These are phyloP conservation scores for Tolypocladium nubicola DNA, from an alignment of 2,329 filamentous ascomycete species.

Conservation along the genomic window DNA sequence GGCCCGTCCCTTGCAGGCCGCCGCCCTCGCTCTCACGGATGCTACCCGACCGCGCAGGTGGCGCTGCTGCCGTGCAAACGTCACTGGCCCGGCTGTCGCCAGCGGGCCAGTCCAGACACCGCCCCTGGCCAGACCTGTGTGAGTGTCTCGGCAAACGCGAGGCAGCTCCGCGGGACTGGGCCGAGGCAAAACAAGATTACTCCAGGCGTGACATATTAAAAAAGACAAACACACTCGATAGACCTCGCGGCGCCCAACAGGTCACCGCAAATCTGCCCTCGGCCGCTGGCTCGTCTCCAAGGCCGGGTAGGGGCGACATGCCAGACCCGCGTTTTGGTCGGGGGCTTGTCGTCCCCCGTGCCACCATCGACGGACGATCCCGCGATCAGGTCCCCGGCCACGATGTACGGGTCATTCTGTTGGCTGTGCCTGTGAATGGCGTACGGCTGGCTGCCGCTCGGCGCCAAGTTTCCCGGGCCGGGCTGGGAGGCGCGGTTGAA, in stretches of 20 bases:
- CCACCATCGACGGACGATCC: background rate
- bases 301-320: background rate
- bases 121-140: background rate
- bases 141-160: background rate
- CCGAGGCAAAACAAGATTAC: background rate
- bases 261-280: background rate
- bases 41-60: background rate
- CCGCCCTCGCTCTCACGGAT: background rate
- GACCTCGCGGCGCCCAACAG: background rate
- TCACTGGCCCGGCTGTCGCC: background rate
- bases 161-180: background rate
- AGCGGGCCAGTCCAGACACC: background rate
- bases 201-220: background rate
- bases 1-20: background rate
- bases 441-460: background rate
- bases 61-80: background rate
- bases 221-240: constrained; percentile 1
- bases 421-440: background rate
- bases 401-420: background rate
- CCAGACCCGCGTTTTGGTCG: background rate
- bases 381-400: background rate
- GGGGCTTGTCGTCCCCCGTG: background rate
- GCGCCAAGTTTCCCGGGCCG: background rate
- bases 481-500: background rate
- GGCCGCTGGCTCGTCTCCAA: background rate